phyloP scores from a whole-genome alignment of 2,329 filamentous ascomycete species.

The Teratosphaeria nubilosa region DNA sequence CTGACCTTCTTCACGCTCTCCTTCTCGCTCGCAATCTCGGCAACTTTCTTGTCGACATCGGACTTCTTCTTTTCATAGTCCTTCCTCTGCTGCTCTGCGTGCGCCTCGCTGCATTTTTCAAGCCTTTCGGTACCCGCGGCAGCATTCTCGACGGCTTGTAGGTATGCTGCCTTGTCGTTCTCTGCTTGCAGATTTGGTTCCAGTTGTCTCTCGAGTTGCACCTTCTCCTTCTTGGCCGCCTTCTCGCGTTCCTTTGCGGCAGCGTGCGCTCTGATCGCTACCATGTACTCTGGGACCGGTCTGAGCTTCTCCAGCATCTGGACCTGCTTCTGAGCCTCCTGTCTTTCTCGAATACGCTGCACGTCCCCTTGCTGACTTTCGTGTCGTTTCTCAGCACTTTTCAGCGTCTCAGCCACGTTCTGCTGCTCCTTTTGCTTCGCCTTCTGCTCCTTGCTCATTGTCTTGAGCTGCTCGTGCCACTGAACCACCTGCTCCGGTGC shows the following conservation, averaged over 20 bases:
- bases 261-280: conserved; percentile 39
- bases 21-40: conserved; percentile 30
- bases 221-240: conserved; percentile 47
- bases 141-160: conserved; percentile 44
- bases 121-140: conserved; percentile 45
- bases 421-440: conserved; percentile 39
- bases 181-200: conserved; percentile 62
- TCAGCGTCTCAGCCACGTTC: conserved; percentile 52
- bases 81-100: conserved; percentile 30
- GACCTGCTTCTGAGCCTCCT: conserved; percentile 55
- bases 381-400: conserved; percentile 62
- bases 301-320: conserved; percentile 55
- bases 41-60: conserved; percentile 25
- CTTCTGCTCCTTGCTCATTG: conserved; percentile 60
- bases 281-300: conserved; percentile 55
- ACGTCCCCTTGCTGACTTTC: conserved; percentile 68
- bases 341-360: conserved; percentile 67
- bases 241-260: conserved; percentile 48
- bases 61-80: conserved; percentile 29
- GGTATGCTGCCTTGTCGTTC: conserved; percentile 60
- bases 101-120: conserved; percentile 46
- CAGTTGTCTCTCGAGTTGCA: conserved; percentile 48
- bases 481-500: conserved; percentile 70
- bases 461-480: conserved; percentile 67
- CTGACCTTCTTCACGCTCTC: conserved; percentile 32